Percentiles rank a stretch among this genome's conserved stretches.
Conservation (phyloP, 208 protist species). For the Lotmaria passim region DNA sequence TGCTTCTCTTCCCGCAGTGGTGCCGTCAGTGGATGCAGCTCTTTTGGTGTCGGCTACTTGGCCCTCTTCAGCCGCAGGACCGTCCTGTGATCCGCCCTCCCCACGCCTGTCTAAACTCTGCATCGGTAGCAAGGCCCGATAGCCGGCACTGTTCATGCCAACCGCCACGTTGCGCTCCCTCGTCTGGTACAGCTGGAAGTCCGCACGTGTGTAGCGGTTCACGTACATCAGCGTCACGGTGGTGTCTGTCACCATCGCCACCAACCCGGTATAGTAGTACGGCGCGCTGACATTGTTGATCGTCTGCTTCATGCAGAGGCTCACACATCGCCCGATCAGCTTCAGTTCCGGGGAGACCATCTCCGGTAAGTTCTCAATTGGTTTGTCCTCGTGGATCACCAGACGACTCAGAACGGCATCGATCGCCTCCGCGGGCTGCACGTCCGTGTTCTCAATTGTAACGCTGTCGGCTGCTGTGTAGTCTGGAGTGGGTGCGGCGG, state of each 20-base stretch:
- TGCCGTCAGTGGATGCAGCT: background rate
- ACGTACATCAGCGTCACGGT: conserved; percentile 68
- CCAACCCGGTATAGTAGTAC: conserved; percentile 69
- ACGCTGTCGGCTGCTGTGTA: conserved; percentile 1
- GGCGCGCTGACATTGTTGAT: conserved; percentile 36
- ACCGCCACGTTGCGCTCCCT: conserved; percentile 2
- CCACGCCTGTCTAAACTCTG: background rate
- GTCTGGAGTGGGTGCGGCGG: background rate
- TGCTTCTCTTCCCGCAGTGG: background rate
- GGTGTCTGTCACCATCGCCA: conserved; percentile 63
- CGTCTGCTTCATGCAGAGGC: conserved; percentile 50
- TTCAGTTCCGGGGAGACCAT: conserved; percentile 62
- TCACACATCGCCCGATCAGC: conserved; percentile 78
- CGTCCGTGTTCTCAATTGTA: conserved; percentile 4
- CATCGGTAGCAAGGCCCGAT: background rate
- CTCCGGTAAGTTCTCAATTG: conserved; percentile 67
- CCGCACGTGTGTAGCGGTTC: conserved; percentile 56
- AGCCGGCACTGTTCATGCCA: background rate
- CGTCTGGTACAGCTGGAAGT: conserved; percentile 45
- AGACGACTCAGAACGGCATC: conserved; percentile 32
- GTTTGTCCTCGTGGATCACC: conserved; percentile 51
- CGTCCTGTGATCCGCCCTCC: background rate
- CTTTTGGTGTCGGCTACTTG: background rate
- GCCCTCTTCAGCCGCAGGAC: background rate
- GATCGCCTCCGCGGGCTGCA: conserved; percentile 11